These are phyloP conservation scores for Salisapilia sapeloensis DNA, from an alignment of 352 stramenopile species.

Conservation along the genomic window DNA sequence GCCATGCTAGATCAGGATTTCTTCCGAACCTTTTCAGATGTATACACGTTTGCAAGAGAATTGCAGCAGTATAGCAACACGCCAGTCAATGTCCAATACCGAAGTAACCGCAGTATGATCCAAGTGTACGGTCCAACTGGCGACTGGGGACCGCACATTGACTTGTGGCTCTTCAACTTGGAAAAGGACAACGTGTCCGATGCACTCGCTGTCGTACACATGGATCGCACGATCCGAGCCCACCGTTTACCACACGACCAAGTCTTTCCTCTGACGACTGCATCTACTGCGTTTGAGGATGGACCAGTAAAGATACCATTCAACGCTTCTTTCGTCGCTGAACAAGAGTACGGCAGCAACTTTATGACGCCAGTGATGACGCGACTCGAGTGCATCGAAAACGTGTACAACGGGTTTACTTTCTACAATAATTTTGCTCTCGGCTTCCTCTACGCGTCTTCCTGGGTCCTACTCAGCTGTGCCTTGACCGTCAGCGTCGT, in stretches of 20 bases:
- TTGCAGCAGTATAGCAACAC: too few relatives aligned
- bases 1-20: constrained; percentile 42
- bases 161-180: constrained; percentile 58
- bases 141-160: constrained; percentile 35
- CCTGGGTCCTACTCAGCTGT: constrained; percentile 8
- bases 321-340: constrained; percentile 39
- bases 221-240: constrained; percentile 48
- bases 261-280: constrained; percentile 28
- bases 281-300: constrained; percentile 27
- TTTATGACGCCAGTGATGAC: constrained; percentile 60
- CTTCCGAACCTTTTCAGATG: constrained; percentile 20
- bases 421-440: constrained; percentile 34
- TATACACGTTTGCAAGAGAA: constrained; percentile 37
- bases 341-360: constrained; percentile 41
- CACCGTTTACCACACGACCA: constrained; percentile 47
- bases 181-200: constrained; percentile 15
- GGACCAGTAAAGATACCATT: constrained; percentile 26
- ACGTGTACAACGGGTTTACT: constrained; percentile 53
- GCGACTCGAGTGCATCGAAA: constrained; percentile 67
- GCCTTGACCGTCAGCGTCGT: constrained; percentile 10
- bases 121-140: constrained; percentile 41
- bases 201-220: constrained; percentile 28
- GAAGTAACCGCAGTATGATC: constrained; percentile 30
- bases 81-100: constrained; percentile 33
- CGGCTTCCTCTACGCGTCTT: constrained; percentile 7